Evolutionary conservation across 257 asterid genomes (phyloP), one percentile per base, ranked within the genome.

Genomic region (Rhazya stricta): DNA sequence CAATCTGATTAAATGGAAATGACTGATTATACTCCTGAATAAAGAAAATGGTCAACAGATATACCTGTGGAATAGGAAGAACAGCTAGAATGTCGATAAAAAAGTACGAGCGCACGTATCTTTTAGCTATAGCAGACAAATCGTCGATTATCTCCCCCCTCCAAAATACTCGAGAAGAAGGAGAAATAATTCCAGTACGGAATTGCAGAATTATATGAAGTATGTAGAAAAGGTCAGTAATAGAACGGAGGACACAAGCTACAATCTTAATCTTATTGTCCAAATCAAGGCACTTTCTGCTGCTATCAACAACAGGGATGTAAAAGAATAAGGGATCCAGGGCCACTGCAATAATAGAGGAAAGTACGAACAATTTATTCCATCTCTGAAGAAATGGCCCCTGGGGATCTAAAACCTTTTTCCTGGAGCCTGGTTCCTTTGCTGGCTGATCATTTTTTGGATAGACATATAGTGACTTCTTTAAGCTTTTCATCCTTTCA

Each of bases 41-140:
- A 6, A 15, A 29, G 42, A 65, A 15, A 48, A 48, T 12, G 19
- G 53, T 13, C 19, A 43, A 48, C 27, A 69, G 21, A 67, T 53
- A 32, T 75, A 89, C 92, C 91, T 90, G 96, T 50, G 96, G 96
- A 34, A 90, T 60, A 30, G 96, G 96, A 74, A 90, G 91, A 78
- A 88, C 74, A 10, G 96, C 83, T 68, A 86, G 79, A 45, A 90
- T 12, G 71, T 90, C 96, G 5, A 90, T 30, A 68, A 83, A 11
- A 84, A 90, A 90, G 80, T 88, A 83, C 37, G 88, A 81, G 1
- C 9, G 56, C 66, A 90, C 43, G 80, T 90, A 90, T 18, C 91
- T 80, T 50, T 82, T 85, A 8, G 91, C 88, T 77, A 90, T 88
- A 39, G 88, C 86, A 77, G 71, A 77, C n/a, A 80, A 72, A 77